Base-by-base conservation (phyloP, 2,329 filamentous ascomycete species). In the Paecilomyces formosus region DNA sequence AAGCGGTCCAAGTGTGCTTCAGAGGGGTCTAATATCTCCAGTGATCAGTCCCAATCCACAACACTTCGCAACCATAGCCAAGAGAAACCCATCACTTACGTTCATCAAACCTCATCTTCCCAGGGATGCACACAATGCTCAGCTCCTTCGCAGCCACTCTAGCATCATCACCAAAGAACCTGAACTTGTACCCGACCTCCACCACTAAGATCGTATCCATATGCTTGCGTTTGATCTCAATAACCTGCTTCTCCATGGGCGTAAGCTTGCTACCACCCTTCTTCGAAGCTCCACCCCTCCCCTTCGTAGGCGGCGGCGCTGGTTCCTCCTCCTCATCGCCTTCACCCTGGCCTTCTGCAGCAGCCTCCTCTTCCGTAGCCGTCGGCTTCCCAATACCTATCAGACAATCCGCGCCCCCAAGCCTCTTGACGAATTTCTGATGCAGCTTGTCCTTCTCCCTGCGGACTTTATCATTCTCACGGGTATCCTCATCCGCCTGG, bases 151-250 rank as follows among this genome's bases (percentile, higher is more conserved):
- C 90, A 3, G 93, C 94, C 57, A 86, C 84, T 56, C 92, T 85
- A 8, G 94, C 94, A 77, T 99, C 94, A 68, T 97, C 93, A 11
- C 94, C 94, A 70, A 96, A 96, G 78, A 99, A 96, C 33, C 89
- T 87, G 76, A 96, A 99, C 72, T 99, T 99, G 78, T 99, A 99
- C 55, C 94, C 94, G 8, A 97, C 94, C 72, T 99, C 93, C 56
- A 97, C 87, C 12, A 97, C 89, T 31, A 99, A 81, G 21, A 99
- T 68, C 0, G 93, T 94, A 70, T 97, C 94, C 78, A 91, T 82
- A 70, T 97, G 87, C 65, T 93, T 90, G 60, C 86, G 83, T 77
- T 99, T 99, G 73, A 99, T 96, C 18, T 96, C 92, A 5, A 99
- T 81, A 59, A 96, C 89, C 68, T 97, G 94, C 49, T 89, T 84